Conservation (phyloP, 495 filamentous ascomycete species). For the Parmelia sp. region DNA sequence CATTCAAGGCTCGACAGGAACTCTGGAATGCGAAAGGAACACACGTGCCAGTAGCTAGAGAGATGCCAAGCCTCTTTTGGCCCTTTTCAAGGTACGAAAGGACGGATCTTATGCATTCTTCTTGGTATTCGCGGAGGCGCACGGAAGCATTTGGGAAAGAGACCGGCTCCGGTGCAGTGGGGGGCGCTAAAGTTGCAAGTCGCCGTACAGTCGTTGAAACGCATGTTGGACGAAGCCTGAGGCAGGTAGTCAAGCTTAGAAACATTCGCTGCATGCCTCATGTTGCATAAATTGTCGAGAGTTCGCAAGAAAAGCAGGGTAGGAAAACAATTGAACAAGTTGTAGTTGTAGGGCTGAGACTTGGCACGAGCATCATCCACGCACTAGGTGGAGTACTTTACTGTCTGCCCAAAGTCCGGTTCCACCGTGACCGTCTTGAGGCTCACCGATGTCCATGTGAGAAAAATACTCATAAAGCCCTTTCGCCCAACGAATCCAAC, state of each 20-base stretch:
- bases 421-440: neutral
- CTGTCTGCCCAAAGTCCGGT: no score
- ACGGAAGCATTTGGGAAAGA: conserved; percentile 31
- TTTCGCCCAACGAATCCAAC: neutral
- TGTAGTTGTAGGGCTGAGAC: neutral
- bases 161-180: conserved; percentile 4
- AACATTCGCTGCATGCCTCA: conserved; percentile 19
- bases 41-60: conserved; percentile 63
- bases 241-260: neutral
- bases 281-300: conserved; percentile 5
- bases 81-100: conserved; percentile 63
- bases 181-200: conserved; percentile 4
- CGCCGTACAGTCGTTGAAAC: neutral
- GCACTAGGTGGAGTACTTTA: no score
- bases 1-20: neutral
- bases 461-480: neutral
- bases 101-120: conserved; percentile 86
- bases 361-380: no score
- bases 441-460: neutral
- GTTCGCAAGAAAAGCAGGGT: neutral
- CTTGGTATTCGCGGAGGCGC: conserved; percentile 68
- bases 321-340: no score
- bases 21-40: neutral
- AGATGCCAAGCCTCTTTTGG: conserved; percentile 77
- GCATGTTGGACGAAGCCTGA: conserved; percentile 1